These are phyloP conservation scores for Psilocybe sp. DNA, from an alignment of 768 basidiomycete species.

Conservation along the genomic window DNA sequence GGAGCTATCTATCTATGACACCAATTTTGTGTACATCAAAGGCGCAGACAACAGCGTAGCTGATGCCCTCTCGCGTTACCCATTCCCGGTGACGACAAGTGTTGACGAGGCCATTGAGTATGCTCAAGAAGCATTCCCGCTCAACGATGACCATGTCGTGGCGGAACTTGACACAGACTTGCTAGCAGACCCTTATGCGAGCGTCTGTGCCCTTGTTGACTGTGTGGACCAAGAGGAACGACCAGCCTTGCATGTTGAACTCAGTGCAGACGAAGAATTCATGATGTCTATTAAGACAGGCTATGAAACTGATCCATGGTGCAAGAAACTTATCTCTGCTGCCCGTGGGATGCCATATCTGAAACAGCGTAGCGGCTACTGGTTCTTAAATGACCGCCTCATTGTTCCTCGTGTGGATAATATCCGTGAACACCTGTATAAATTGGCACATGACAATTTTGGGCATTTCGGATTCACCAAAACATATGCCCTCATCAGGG, in stretches of 20 bases:
- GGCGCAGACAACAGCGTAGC: slow-evolving; percentile 33
- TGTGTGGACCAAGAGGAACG: neutral
- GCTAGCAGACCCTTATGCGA: neutral
- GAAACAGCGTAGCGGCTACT: slow-evolving; percentile 11
- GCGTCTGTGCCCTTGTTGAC: neutral
- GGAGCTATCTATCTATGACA: no score
- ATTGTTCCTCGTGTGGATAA: slow-evolving; percentile 19
- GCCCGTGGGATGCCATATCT: slow-evolving; percentile 1
- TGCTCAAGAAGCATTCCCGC: neutral
- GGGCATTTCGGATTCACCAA: slow-evolving; percentile 36
- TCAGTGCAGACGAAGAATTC: neutral
- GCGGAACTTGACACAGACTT: neutral
- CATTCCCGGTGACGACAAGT: neutral
- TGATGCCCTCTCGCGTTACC: slow-evolving; percentile 32
- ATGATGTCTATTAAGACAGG: no score
- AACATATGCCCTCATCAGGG: slow-evolving; percentile 17
- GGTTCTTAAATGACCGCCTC: slow-evolving; percentile 18
- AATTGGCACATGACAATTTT: slow-evolving; percentile 23
- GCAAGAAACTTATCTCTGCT: neutral
- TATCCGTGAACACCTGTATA: slow-evolving; percentile 19
- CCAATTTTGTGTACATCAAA: slow-evolving; percentile 29
- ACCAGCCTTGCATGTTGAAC: neutral
- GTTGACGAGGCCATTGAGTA: neutral
- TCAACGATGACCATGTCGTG: neutral
- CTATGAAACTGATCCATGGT: slow-evolving; percentile 7